Conservation (phyloP, 1,139 yeast species). For the Yamadazyma atlantica region DNA sequence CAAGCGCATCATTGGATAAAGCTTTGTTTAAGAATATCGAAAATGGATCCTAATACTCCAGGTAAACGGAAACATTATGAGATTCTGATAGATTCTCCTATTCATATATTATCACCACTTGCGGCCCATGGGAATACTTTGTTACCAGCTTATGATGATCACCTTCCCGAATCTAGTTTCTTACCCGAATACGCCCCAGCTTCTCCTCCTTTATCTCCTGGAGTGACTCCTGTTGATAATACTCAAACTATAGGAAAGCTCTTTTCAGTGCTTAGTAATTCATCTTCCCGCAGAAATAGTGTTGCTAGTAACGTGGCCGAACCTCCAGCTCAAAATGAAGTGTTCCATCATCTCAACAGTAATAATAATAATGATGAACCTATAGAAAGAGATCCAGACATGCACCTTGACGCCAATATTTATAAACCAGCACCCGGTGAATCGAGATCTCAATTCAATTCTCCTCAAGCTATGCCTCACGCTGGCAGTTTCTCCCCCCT, state of each 20-base stretch:
- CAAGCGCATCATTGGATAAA: conserved; percentile 95
- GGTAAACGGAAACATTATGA: conserved; percentile 82
- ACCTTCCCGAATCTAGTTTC: conserved; percentile 16
- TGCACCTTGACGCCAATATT: conserved; percentile 58
- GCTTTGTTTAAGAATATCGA: conserved; percentile 75
- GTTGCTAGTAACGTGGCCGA: conserved; percentile 3
- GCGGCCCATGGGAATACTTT: conserved; percentile 77
- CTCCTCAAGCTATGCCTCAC: conserved; percentile 61
- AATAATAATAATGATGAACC: conserved; percentile 34
- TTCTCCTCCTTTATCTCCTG: conserved; percentile 52
- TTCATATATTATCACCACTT: conserved; percentile 63
- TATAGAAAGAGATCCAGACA: conserved; percentile 38
- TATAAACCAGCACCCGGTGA: conserved; percentile 54
- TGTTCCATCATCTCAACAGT: conserved; percentile 32
- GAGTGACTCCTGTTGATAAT: conserved; percentile 48
- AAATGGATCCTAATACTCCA: conserved; percentile 53
- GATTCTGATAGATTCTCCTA: conserved; percentile 87
- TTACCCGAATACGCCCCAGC: conserved; percentile 24
- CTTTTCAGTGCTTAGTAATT: conserved; percentile 13
- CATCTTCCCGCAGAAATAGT: conserved; percentile 9
- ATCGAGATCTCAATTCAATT: conserved; percentile 34
- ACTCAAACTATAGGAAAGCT: conserved; percentile 17
- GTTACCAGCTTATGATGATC: conserved; percentile 54
- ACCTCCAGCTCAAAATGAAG: conserved; percentile 11
- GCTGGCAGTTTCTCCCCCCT: conserved; percentile 43